Base-by-base conservation (phyloP, 495 filamentous ascomycete species). In the Letharia lupina region DNA sequence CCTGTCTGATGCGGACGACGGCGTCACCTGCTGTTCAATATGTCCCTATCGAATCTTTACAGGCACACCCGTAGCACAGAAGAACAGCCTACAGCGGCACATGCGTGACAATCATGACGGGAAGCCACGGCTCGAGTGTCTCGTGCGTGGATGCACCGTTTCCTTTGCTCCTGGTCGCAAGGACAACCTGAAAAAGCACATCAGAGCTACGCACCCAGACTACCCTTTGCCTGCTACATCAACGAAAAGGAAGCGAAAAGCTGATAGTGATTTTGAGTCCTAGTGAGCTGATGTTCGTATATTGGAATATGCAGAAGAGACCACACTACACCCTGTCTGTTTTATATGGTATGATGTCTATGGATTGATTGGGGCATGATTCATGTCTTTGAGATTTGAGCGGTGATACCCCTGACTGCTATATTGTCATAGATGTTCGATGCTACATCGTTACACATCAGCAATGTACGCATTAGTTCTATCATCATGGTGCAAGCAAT, bases 161-260 rank as follows among this genome's bases (percentile, higher is more conserved):
- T 31, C 52, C 52, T 56, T 56, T 18, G 52, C 52, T 31, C 52
- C 52, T 16, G 52, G 52, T 56, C 52, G 52, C 31, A 56, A 35
- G 15, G 52, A 56, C 8, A 56, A 56, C 3, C 31, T 2, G 28
- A 5, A 35, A 20, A 56, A 56, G 18, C 52, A 56, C 31, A 13
- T 56, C 28, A 56, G 28, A 56, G 52, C 52, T 16, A 33, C 1
- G 4, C 52, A 56, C 31, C 52, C 52, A 0, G 12, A 56, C 10
- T 35, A 33, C 18, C 31, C 4, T 56, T 35, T 56, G 23, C 52
- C 52, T 28, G 7, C 47, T 54, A 11, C 28, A 35, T 56, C 52
- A 2, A 56, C 11, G 28, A 56, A 56, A 31, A 31, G 31, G 13
- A 56, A 56, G 31, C 52, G 52, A 18, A 35, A 56, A 8, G 23